Evolutionary conservation across 768 basidiomycete genomes (phyloP), one percentile per base, ranked within the genome.

Genomic region (Tulasnella sp.): DNA sequence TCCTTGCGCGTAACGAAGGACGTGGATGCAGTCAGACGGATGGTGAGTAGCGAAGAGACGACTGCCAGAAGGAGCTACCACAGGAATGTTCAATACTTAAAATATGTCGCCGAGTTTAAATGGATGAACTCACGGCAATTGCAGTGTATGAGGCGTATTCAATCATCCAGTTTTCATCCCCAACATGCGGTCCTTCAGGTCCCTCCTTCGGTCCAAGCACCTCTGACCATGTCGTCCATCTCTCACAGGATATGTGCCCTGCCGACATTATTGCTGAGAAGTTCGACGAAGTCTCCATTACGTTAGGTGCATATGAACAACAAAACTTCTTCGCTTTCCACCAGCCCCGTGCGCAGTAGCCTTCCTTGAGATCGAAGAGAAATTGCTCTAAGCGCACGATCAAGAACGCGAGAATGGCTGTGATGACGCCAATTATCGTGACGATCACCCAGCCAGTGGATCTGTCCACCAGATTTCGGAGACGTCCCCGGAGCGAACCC

Each of bases 361-460:
- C 96, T 52, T 91, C 87, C 71, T 98, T 98, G 57, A 85, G 68
- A 70, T 94, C 91, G 66, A 97, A 99, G 8, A 98, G 74, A 77
- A 82, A 84, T 68, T 87, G 85, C 67, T 99, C 96, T 60, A 79
- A 76, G 19, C 87, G 81, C 41, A 92, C 80, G 63, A 99, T 84
- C 57, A 88, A 70, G 68, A 90, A 97, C 3, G 94, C 94, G 41
- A 87, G 73, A 48, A 92, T 60, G 8, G 94, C 92, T 10, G 89
- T 87, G 24, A 91, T 67, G 68, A 92, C 80, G 0, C 93, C 93
- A 49, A 94, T 84, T 53, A 92, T 76, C 1, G 90, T 88, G 27
- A 94, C 90, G 42, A 92, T 82, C 49, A 94, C 71, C 88, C 93
- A 90, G 3, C 92, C 92, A 52, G 91, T 71, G 64, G 81, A 81